These are phyloP conservation scores for Gonapodya prolifera DNA, from an alignment of 192 early-diverging fungal genomes.

Conservation along the genomic window DNA sequence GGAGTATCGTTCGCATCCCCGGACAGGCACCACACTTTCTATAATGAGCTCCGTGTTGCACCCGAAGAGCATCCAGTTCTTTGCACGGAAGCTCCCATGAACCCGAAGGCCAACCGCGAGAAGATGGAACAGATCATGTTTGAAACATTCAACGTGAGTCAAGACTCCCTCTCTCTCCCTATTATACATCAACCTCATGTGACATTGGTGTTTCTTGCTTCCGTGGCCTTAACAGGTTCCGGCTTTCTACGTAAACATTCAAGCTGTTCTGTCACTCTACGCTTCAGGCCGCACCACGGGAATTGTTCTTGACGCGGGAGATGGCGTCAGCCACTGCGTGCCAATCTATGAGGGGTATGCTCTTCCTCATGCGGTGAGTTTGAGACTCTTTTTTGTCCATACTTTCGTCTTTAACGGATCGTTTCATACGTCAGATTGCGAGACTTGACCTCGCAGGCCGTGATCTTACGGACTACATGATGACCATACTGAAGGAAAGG, in stretches of 20 bases:
- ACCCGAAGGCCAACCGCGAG: conserved; percentile 97
- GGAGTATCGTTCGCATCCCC: too few species aligned
- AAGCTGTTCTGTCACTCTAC: conserved; percentile 89
- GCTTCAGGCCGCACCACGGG: conserved; percentile 96
- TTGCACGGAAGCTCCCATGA: conserved; percentile 91
- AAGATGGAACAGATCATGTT: conserved; percentile 99
- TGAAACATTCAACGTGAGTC: conserved; percentile 94
- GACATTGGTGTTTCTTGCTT: too few species aligned
- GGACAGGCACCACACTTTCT: too few species aligned
- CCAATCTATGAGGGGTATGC: too few species aligned
- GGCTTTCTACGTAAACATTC: too few species aligned
- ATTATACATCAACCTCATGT: too few species aligned
- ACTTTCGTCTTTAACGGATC: too few species aligned
- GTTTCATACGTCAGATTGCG: too few species aligned
- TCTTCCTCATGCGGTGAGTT: too few species aligned
- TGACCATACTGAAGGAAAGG: conserved; percentile 87
- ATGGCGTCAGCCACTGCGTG: conserved; percentile 95
- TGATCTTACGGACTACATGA: conserved; percentile 90
- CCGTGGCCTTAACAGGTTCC: too few species aligned
- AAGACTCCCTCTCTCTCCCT: conserved; percentile 95
- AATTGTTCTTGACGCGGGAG: conserved; percentile 96
- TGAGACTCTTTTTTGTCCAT: too few species aligned
- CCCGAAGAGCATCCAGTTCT: conserved; percentile 98
- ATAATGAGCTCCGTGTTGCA: too few species aligned
- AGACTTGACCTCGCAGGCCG: conserved; percentile 95